Evolutionary conservation across 306 rosid species (phyloP), one percentile per base, ranked within the genome.

Genomic region (Casuarina cunninghamiana): DNA sequence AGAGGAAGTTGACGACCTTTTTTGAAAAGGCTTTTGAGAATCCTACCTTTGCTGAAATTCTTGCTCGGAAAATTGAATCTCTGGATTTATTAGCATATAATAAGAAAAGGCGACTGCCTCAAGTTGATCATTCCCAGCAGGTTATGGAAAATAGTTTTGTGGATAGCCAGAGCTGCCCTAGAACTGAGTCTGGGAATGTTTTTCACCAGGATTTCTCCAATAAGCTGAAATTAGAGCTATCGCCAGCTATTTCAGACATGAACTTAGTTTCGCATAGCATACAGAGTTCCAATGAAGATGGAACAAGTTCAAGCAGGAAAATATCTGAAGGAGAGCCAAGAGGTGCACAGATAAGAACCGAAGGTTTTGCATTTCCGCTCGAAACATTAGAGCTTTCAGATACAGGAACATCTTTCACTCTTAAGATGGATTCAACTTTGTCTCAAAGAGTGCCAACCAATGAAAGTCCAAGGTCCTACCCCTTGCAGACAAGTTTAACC

Each of bases 71-170:
- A 81, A 85, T 96, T 45, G 98, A 93, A 53, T 85, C 94, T 63
- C 83, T 90, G 94, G 99, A 90, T 86, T 86, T 93, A 44, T 79
- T 88, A 0, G 91, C 96, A 50, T 93, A 84, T 81, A 88, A 86
- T 75, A 96, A 96, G 85, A 96, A 90, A 88, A 91, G 99, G 80
- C 83, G 99, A 74, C 76, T 96, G 85, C 99, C 97, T 80, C 89
- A 81, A 58, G 85, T 68, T 37, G 94, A 87, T 63, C 77, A 79
- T 7, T 54, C 79, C 65, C 92, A 83, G 51, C 90, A 87, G 37
- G 84, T 75, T 74, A 78, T 77, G 1, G 97, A 91, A 74, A 85
- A 82, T 72, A 84, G 85, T 78, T 86, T 89, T n/a, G 76, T 85
- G 75, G 98, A 96, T 75, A 89, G 82, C 84, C 89, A 78, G 16